Base-by-base conservation (phyloP, 164 flowering plant species). In the Macadamia tetraphylla region DNA sequence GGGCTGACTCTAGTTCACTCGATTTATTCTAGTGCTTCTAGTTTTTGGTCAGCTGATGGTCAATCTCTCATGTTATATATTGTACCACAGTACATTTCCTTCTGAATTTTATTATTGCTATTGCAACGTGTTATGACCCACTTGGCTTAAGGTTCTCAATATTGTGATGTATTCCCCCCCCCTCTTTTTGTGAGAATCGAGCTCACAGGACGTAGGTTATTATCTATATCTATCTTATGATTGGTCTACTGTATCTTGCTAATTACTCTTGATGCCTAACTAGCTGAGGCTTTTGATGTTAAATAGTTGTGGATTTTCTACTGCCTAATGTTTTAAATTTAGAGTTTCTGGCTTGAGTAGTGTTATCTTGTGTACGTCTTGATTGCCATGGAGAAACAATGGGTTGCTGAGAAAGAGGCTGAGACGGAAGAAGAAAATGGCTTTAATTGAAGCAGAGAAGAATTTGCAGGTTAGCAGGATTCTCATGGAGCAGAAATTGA, bases 401-500 rank as follows among this genome's bases (percentile, higher is more conserved):
- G 74, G 73, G 97, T 94, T 2, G 83, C 83, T 49, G 98, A 94
- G 82, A 94, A 90, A 73, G 98, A 94, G 78, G 92, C 97, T 6
- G 98, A 94, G 79, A 90, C 97, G 48, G 75, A 23, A 73, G 63
- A 92, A 90, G 82, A 92, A 90, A 81, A 86, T 94, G 72, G 98
- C 98, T 55, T 84, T 94, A 66, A 85, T 89, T 69, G 98, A 90
- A 74, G 97, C 97, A 29, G 93, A 92, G 81, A 91, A 90, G 80
- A 81, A 88, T 79, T 84, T 94, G 31, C 79, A 80, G 66, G 97
- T 94, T 48, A 93, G 98, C 81, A 88, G 73, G 86, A 90, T 94
- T 65, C 82, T 83, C 64, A 92, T 92, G 95, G 89, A 90, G 71
- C 98, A 94, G 74, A 90, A 82, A 78, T 73, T 92, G 77, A 85